Percentiles rank a stretch among this genome's conserved stretches.
These are phyloP conservation scores for Blyttiomyces sp. DNA, from an alignment of 371 early-diverging fungal species.

Conservation along the genomic window DNA sequence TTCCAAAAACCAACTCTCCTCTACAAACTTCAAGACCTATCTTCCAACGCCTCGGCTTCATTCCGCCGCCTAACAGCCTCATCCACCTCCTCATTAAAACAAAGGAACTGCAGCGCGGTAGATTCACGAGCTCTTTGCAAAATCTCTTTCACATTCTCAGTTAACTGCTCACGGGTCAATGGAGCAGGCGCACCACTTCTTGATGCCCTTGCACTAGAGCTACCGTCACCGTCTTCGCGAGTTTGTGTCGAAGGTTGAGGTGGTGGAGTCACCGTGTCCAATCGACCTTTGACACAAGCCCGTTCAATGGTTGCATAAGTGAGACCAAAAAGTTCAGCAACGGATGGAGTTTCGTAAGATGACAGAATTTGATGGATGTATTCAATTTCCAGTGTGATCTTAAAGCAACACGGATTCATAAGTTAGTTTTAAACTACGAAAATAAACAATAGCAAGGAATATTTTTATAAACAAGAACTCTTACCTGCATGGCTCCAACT, in stretches of 20 bases:
- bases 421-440: background rate
- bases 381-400: slow-evolving; percentile 80
- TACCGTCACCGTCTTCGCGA: slow-evolving; percentile 15
- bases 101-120: slow-evolving; percentile 72
- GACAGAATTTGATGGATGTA: slow-evolving; percentile 76
- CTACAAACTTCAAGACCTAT: too few species aligned
- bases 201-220: background rate
- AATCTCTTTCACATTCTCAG: slow-evolving; percentile 61
- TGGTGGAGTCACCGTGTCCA: too few species aligned
- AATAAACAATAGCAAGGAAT: background rate
- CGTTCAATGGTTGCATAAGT: slow-evolving; percentile 70
- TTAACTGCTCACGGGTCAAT: slow-evolving; percentile 45
- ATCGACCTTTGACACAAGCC: too few species aligned
- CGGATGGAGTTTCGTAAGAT: slow-evolving; percentile 62
- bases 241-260: too few species aligned
- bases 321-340: slow-evolving; percentile 56
- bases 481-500: slow-evolving; percentile 84
- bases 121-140: slow-evolving; percentile 63
- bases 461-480: background rate
- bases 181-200: background rate
- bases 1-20: too few species aligned
- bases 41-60: too few species aligned
- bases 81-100: slow-evolving; percentile 60
- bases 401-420: background rate
- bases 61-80: too few species aligned